A percentile compares a stretch with the other conserved stretches of the same genome.
Conservation (phyloP, 2,329 filamentous ascomycete genomes). For the Aspergillus puulaauensis region DNA sequence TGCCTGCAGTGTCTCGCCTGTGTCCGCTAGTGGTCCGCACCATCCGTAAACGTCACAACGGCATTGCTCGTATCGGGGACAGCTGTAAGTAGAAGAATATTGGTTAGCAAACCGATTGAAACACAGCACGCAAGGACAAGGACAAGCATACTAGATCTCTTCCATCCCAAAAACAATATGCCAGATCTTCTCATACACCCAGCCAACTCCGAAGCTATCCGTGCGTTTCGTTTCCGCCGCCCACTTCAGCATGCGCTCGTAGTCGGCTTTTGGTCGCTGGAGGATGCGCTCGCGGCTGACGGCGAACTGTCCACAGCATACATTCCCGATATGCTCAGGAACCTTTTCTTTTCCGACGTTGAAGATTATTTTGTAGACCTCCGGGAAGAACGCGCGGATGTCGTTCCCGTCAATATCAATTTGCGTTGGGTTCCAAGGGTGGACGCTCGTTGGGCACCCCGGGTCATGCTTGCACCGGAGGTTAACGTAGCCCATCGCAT, state of each 20-base stretch:
- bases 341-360: constrained; percentile 22
- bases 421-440: constrained; percentile 25
- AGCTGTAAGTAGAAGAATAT: constrained; percentile 16
- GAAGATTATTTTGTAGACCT: constrained; percentile 27
- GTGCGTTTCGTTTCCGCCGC: constrained; percentile 28
- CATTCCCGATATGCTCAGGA: constrained; percentile 28
- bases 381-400: constrained; percentile 26
- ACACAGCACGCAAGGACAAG: not conserved
- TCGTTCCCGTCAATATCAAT: constrained; percentile 24
- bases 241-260: constrained; percentile 35
- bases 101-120: not conserved
- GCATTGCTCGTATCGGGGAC: constrained; percentile 30
- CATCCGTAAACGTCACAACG: constrained; percentile 31
- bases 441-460: constrained; percentile 42
- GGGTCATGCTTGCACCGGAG: constrained; percentile 38
- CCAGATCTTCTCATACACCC: constrained; percentile 35
- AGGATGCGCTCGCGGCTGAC: constrained; percentile 32
- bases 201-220: constrained; percentile 30
- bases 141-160: constrained; percentile 22
- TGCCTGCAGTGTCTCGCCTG: constrained; percentile 28
- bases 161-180: constrained; percentile 34
- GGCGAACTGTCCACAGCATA: constrained; percentile 38
- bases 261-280: constrained; percentile 27
- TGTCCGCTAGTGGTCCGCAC: constrained; percentile 28
- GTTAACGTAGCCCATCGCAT: constrained; percentile 40